A percentile compares a stretch with the other conserved stretches of the same genome.
phyloP scores from a whole-genome alignment of 139 green algal genomes.

The Diplosphaera chodatii region DNA sequence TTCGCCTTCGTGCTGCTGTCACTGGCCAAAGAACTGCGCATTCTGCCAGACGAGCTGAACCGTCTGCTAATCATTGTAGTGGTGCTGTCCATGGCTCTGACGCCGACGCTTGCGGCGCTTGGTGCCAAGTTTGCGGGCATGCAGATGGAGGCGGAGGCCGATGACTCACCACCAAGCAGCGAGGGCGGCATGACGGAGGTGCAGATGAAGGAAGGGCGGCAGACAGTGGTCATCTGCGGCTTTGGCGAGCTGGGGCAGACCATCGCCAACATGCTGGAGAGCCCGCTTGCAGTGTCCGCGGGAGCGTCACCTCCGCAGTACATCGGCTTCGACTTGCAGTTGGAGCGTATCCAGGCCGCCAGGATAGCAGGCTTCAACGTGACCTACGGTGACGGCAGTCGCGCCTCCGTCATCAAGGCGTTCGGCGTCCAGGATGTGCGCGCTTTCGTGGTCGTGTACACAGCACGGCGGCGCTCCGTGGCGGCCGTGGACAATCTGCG shows the following conservation, averaged over 20 bases:
- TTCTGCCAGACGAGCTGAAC: conserved; percentile 81
- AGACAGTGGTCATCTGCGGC: conserved; percentile 65
- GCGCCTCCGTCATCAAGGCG: conserved; percentile 48
- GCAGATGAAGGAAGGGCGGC: conserved; percentile 33
- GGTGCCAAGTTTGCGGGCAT: conserved; percentile 41
- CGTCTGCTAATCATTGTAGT: conserved; percentile 92
- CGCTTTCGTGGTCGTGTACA: conserved; percentile 72
- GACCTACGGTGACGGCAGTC: conserved; percentile 64
- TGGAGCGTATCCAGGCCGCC: conserved; percentile 31
- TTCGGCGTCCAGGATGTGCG: conserved; percentile 62
- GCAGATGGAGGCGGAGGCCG: not conserved
- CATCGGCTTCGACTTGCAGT: conserved; percentile 74
- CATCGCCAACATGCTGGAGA: conserved; percentile 81
- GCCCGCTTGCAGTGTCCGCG: not conserved
- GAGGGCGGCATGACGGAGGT: conserved; percentile 4
- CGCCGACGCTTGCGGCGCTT: conserved; percentile 66
- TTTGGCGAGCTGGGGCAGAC: conserved; percentile 78
- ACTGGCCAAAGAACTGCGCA: conserved; percentile 68
- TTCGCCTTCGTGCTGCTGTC: conserved; percentile 97
- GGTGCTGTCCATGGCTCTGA: conserved; percentile 88
- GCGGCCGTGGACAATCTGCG: conserved; percentile 54
- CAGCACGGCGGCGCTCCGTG: conserved; percentile 37
- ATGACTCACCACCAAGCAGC: no score
- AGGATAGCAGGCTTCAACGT: conserved; percentile 49
- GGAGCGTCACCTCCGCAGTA: conserved; percentile 40